Base-by-base conservation (phyloP, 441 rosid genomes). In the Populus tomentosa region DNA sequence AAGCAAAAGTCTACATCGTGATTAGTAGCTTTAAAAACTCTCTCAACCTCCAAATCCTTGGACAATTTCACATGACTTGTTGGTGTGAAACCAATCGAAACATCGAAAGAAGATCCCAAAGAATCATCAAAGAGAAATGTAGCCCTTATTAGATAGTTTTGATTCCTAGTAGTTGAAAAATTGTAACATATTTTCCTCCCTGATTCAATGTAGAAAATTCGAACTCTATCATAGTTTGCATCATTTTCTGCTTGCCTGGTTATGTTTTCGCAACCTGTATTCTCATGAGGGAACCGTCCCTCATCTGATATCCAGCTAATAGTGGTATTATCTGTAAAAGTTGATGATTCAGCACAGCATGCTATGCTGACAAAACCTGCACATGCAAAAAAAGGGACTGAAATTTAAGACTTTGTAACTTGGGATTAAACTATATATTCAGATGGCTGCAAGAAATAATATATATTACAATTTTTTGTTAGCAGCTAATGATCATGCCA, bases 301-400 rank as follows among this genome's bases (percentile, higher is more conserved):
- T 81, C 70, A 67, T 90, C 96, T 11, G 86, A 80, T 70, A 23
- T 79, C 90, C 91, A 90, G 2, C 3, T 70, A 67, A 87, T 80
- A 28, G 50, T 35, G 59, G 38, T 72, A 24, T 20, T 67, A 28
- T 85, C 86, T 6, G 77, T 86, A 76, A 56, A 72, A 64, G 36
- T 78, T 46, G 16, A 46, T 35, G 87, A 63, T 14, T 75, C 78
- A 4, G 88, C 85, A 20, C 96, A 89, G 80, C 94, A 87, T 76
- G 87, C 87, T 83, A 90, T 87, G 87, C 89, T 89, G 80, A 89
- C 30, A 79, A 84, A 84, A 3, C 79, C 96, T 90, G 89, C 87
- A 84, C 20, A 46, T 46, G 56, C 56, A 46, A 13, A 46, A 38
- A 46, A 13, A 40, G 4, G 56, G 56, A 46, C 18, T 46, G 18